Base-by-base conservation (phyloP, 139 green algal species). In the Edaphochlamys debaryana region DNA sequence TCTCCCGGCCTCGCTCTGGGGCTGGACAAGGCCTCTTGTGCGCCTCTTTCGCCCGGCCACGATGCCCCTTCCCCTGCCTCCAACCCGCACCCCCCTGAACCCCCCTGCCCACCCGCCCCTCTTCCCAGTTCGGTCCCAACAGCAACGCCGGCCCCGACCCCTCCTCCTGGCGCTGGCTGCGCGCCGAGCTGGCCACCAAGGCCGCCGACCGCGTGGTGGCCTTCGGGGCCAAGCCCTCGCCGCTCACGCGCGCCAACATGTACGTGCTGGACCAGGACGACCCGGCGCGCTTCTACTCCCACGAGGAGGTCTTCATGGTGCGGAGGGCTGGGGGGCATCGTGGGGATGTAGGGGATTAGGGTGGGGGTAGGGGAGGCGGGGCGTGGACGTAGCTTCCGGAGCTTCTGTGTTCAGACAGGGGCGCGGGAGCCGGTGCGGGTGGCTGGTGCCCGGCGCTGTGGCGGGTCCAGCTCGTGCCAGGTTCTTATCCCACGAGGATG, bases 241-340 rank as follows among this genome's bases (percentile, higher is more conserved):
- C 60, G 17, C 13, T 81, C 17, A 80, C 36, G 37, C 56, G 73
- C 36, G 48, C 15, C 23, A 56, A 58, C 20, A 27, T 81, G 75
- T 81, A 81, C 75, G 30, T 62, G 60, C 62, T 63, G 40, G 30
- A 71, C 60, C 60, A 81, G 13, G 23, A 67, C 1, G 75, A 81
- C 58, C 6, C 17, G 2, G 17, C 40, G 60, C 71, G 63, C 40
- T 81, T 64, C 58, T 81, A 81, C 40, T 23, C 60, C 15, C 75
- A 81, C 11, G 60, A 81, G 75, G 75, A 81, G 42, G 60, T 81
- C 30, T 81, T 81, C 75, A 81, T 81, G 75, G 75, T 81, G 60
- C 38, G 75, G 62, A 4, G 34, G 34, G 34, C 17, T 2, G 9
- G 17, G 34, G 34, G 64, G 34, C 34, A 40, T 19, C 5, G 64